Conservation (phyloP, 192 early-diverging fungal genomes). For the Allomyces macrogynus region DNA sequence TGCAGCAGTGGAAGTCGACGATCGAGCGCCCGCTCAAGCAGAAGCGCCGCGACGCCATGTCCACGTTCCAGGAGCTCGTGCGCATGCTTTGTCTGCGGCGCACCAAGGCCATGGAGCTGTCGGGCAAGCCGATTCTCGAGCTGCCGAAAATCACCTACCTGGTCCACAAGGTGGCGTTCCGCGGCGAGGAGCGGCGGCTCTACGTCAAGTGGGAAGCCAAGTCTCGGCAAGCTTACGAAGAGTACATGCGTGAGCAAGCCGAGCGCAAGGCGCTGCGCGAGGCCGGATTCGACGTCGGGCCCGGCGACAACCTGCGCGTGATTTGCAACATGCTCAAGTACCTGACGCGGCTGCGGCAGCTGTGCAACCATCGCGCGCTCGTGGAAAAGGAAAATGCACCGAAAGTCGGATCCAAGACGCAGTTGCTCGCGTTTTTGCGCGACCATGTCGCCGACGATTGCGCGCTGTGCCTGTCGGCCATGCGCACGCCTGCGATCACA, state of each 20-base stretch:
- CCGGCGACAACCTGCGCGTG: neutral
- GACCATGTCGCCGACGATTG: neutral
- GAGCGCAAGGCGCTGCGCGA: neutral
- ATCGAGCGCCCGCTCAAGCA: constrained; percentile 1
- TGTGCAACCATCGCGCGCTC: neutral
- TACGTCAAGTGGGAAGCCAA: neutral
- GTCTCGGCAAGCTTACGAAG: neutral
- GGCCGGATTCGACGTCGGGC: neutral
- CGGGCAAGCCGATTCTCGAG: neutral
- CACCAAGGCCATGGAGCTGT: constrained; percentile 2
- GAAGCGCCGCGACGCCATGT: neutral
- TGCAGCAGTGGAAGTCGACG: neutral
- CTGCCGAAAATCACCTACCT: neutral
- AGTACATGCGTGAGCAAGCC: neutral
- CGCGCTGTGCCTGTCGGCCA: neutral
- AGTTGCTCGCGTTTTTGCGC: neutral
- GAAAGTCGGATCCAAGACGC: neutral
- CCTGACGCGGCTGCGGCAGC: neutral
- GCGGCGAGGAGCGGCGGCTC: neutral
- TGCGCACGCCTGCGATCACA: neutral
- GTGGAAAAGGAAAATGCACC: neutral
- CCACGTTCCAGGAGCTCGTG: constrained; percentile 1
- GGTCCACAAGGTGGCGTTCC: neutral
- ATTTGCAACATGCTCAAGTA: neutral
- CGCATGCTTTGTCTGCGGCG: neutral